These are phyloP conservation scores for Aspergillus pseudoglaucus DNA, from an alignment of 2,329 filamentous ascomycete species.

Conservation along the genomic window DNA sequence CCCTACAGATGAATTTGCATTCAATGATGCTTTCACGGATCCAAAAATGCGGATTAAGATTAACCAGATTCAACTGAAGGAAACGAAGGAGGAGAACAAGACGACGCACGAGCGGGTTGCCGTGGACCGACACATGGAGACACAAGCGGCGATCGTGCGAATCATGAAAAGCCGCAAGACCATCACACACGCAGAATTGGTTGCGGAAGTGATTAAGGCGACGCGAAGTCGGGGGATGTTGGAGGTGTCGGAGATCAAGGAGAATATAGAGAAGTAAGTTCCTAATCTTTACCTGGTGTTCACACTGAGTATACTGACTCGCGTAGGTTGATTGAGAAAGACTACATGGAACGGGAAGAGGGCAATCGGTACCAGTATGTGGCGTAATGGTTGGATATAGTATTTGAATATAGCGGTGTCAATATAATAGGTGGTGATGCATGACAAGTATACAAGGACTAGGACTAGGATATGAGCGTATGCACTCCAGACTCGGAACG, in stretches of 20 bases:
- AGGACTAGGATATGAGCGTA: background rate
- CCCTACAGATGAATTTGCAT: conserved; percentile 71
- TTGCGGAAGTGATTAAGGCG: conserved; percentile 85
- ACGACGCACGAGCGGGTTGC: conserved; percentile 86
- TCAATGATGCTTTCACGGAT: conserved; percentile 72
- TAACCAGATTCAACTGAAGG: conserved; percentile 95
- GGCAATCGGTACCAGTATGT: conserved; percentile 63
- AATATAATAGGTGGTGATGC: background rate
- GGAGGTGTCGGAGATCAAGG: conserved; percentile 84
- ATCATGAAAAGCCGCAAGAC: conserved; percentile 94
- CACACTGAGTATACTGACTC: no score
- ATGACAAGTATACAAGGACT: background rate
- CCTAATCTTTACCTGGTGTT: no score
- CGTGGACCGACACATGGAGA: conserved; percentile 89
- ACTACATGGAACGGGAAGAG: conserved; percentile 79
- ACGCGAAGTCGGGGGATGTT: conserved; percentile 81
- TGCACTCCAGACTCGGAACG: background rate
- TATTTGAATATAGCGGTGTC: background rate
- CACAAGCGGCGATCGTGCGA: conserved; percentile 89
- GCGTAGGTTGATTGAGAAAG: conserved; percentile 79
- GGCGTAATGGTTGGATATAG: conserved; percentile 41
- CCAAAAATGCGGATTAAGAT: conserved; percentile 91
- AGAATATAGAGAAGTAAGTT: conserved; percentile 86
- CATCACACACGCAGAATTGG: conserved; percentile 78
- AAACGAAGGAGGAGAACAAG: conserved; percentile 91